Conservation (phyloP, 2,329 filamentous ascomycete genomes). For the Fusarium anguioides region DNA sequence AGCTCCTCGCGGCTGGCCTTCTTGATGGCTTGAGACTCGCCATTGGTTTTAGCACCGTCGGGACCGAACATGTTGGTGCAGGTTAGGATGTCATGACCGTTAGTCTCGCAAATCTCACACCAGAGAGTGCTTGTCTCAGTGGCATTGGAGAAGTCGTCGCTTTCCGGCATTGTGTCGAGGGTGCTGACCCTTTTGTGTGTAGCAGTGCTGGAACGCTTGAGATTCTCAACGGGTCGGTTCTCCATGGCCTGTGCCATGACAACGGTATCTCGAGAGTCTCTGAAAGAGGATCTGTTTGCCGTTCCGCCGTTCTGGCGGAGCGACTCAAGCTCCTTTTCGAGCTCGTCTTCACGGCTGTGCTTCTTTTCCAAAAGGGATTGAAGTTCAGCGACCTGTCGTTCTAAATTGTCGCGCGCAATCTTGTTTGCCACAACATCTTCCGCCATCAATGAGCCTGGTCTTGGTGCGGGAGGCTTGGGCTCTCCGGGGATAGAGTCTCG, state of each 20-base stretch:
- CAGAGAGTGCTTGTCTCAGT: slow-evolving; percentile 81
- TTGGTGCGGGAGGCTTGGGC: slow-evolving; percentile 46
- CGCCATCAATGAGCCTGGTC: slow-evolving; percentile 52
- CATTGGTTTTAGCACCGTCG: slow-evolving; percentile 51
- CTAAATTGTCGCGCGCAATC: slow-evolving; percentile 70
- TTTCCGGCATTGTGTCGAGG: slow-evolving; percentile 77
- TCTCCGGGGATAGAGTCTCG: slow-evolving; percentile 71
- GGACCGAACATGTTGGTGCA: slow-evolving; percentile 88
- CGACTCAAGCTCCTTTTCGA: slow-evolving; percentile 82
- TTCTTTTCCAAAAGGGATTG: slow-evolving; percentile 79
- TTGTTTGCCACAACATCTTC: slow-evolving; percentile 48
- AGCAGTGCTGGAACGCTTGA: slow-evolving; percentile 62
- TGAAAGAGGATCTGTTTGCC: slow-evolving; percentile 65
- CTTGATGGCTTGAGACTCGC: slow-evolving; percentile 49
- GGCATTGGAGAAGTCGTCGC: slow-evolving; percentile 74
- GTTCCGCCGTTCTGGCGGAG: slow-evolving; percentile 62
- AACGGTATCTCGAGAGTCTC: slow-evolving; percentile 75
- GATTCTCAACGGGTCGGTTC: slow-evolving; percentile 57
- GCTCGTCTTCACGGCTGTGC: slow-evolving; percentile 79
- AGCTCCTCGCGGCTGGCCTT: slow-evolving; percentile 52
- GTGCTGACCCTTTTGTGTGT: slow-evolving; percentile 64
- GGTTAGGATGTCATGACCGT: slow-evolving; percentile 91
- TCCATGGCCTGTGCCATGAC: slow-evolving; percentile 65
- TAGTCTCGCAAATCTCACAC: slow-evolving; percentile 96
- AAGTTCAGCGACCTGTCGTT: slow-evolving; percentile 83